phyloP scores from a whole-genome alignment of 2,329 filamentous ascomycete genomes.

The Aspergillus neotritici region DNA sequence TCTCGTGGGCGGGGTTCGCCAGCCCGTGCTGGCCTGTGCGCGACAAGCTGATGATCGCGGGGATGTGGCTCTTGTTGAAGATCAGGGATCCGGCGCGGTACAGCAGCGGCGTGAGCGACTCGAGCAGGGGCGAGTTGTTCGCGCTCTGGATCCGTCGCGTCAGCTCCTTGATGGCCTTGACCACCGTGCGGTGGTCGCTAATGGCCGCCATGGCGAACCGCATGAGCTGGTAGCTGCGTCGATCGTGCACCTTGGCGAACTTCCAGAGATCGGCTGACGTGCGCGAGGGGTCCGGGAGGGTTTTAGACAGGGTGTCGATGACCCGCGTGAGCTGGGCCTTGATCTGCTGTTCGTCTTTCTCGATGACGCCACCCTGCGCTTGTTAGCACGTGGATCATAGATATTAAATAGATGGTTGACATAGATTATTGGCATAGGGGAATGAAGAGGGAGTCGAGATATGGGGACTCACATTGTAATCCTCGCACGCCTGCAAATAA shows the following conservation, averaged over 20 bases:
- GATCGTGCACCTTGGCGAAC: constrained; percentile 86
- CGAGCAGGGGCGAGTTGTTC: constrained; percentile 58
- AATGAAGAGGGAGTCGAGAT: too few relatives aligned
- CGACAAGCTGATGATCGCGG: constrained; percentile 81
- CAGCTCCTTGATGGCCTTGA: constrained; percentile 84
- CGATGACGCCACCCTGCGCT: constrained; percentile 63
- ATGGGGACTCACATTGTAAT: constrained; percentile 58
- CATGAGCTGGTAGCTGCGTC: constrained; percentile 82
- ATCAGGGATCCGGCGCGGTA: constrained; percentile 79
- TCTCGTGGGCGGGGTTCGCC: constrained; percentile 73
- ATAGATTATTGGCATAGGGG: neutral
- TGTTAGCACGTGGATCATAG: neutral
- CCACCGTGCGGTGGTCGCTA: constrained; percentile 86
- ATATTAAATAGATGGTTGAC: neutral
- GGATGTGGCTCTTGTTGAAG: constrained; percentile 91
- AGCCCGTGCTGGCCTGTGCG: constrained; percentile 76
- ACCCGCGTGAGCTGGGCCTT: constrained; percentile 67
- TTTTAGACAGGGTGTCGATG: constrained; percentile 65
- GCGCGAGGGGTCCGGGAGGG: constrained; percentile 68
- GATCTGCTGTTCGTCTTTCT: constrained; percentile 58
- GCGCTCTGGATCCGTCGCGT: constrained; percentile 71
- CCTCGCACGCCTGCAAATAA: constrained; percentile 80
- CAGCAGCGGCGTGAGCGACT: constrained; percentile 74
- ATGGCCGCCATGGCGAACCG: constrained; percentile 78
- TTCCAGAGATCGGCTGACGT: constrained; percentile 75